Evolutionary conservation across 768 basidiomycete genomes (phyloP), one percentile per base, ranked within the genome.

Genomic region (Tulasnella sp.): DNA sequence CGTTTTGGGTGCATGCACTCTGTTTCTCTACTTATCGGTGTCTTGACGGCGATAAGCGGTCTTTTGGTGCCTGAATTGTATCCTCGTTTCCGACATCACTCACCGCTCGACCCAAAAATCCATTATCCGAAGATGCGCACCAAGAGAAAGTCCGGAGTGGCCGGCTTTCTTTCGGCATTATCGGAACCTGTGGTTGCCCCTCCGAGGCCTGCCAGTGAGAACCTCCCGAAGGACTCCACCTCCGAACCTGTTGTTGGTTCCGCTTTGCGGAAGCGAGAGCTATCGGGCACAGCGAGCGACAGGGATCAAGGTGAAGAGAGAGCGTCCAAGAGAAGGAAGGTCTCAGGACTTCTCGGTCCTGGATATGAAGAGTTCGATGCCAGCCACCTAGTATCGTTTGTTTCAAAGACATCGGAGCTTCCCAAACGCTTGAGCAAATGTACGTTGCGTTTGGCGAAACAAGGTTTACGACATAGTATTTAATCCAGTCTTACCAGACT

Each of bases 351-450:
- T 11, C 83, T 82, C 72, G 84, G 79, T 84, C 85, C 83, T 34
- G 77, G 77, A 14, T 78, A 64, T 24, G 79, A 80, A 46, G 72
- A 48, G 31, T 73, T 74, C 34, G 93, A 96, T 83, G 94, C 92
- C 31, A 91, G 90, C 0, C 90, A 90, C 1, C 88, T 96, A 0
- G 95, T 96, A 3, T 90, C 92, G 3, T 90, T 91, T 84, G 96
- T 94, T 84, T 89, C 87, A 22, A 84, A 91, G 37, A 85, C 87
- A 3, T 87, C 89, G 0, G 87, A 97, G 81, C 94, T 97, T 14
- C 96, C 96, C 3, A 87, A 89, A 24, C 90, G 93, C 84, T 89
- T 97, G 12, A 88, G 90, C 83, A 98, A 98, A 89, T 97, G 96
- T 97, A 83, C 81, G 93, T 88, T n/a, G 72, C 75, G 46, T 40